Base-by-base conservation (phyloP, 257 asterid species). In the Lycium barbarum region DNA sequence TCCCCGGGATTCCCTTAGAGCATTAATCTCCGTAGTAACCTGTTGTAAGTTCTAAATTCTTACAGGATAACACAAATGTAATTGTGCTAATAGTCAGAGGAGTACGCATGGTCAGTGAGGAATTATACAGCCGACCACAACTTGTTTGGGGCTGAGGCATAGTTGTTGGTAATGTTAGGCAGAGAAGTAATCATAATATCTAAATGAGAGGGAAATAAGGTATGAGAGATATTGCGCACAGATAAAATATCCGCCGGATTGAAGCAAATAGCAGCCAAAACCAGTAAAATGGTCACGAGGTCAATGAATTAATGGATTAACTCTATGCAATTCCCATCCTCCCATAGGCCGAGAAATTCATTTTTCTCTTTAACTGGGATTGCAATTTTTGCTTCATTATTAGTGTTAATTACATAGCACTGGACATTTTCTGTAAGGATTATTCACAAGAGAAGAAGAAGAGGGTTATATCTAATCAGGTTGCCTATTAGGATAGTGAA, bases 241-340 rank as follows among this genome's bases (percentile, higher is more conserved):
- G 38, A 3, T 10, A 63, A 63, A 22, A 11, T 17, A 26, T 63
- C 40, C 11, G 11, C 43, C 43, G 1, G 70, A 5, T 63, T 22
- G 70, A 63, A 22, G 70, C 40, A 62, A 65, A 63, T 26, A 63
- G 14, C 71, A 26, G 71, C 43, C 71, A 65, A 65, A 65, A 26
- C 71, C 18, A 26, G 71, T 65, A 26, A 65, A 65, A 26, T 5
- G 43, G 2, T 11, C 72, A 5, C n/a, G 9, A 65, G 9, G n/a
- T 65, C 45, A 65, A 65, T 65, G 43, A 65, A 65, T 26, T 65
- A 11, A 26, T 26, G 40, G 43, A 26, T 26, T 5, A 12, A 65
- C 43, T 26, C 17, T 49, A 13, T 9, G 55, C 55, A 49, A 9
- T 49, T 49, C 55, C 13, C 55, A 49, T 3, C 13, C 55, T 9